Percentiles rank a stretch among this genome's conserved stretches.
Evolutionary conservation across 352 stramenopile genomes (phyloP).

Genomic region (Phytopythium aichiense): DNA sequence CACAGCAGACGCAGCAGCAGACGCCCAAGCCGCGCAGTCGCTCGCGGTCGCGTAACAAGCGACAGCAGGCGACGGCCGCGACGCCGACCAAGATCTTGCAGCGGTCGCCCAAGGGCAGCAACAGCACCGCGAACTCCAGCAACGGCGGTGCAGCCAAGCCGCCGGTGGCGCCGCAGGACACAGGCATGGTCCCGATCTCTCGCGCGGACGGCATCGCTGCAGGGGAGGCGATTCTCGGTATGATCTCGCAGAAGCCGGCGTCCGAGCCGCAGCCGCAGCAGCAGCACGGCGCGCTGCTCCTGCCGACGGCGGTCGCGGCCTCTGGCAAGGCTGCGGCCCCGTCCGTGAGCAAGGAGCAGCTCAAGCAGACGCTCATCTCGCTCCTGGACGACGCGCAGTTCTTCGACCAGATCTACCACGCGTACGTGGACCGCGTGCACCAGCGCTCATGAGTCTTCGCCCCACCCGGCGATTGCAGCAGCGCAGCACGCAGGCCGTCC

Average conservation of each 20-base stretch:
- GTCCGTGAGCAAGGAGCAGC: conserved; percentile 74
- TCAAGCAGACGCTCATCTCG: conserved; percentile 81
- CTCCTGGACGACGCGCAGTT: conserved; percentile 81
- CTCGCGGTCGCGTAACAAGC: conserved; percentile 53
- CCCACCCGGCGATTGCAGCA: not conserved
- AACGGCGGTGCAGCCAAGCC: conserved; percentile 12
- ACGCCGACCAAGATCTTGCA: conserved; percentile 65
- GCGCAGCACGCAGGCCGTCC: too few species aligned
- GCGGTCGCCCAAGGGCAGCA: conserved; percentile 36
- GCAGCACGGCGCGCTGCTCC: conserved; percentile 15
- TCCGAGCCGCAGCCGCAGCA: conserved; percentile 11
- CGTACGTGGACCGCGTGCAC: conserved; percentile 69
- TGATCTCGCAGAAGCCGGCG: conserved; percentile 56
- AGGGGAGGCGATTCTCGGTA: conserved; percentile 77
- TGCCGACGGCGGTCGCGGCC: conserved; percentile 6
- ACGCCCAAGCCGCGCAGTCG: conserved; percentile 25
- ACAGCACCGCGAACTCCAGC: conserved; percentile 23
- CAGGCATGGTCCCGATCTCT: conserved; percentile 61
- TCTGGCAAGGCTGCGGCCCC: not conserved
- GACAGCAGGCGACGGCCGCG: conserved; percentile 23
- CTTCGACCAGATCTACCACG: conserved; percentile 87
- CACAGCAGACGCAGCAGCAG: conserved; percentile 26
- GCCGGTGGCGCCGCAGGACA: conserved; percentile 2
- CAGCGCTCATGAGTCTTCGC: conserved; percentile 29
- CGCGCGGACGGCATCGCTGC: conserved; percentile 77